A percentile compares a stretch with the other conserved stretches of the same genome.
phyloP scores from a whole-genome alignment of 257 asterid species.

The Lycium barbarum region DNA sequence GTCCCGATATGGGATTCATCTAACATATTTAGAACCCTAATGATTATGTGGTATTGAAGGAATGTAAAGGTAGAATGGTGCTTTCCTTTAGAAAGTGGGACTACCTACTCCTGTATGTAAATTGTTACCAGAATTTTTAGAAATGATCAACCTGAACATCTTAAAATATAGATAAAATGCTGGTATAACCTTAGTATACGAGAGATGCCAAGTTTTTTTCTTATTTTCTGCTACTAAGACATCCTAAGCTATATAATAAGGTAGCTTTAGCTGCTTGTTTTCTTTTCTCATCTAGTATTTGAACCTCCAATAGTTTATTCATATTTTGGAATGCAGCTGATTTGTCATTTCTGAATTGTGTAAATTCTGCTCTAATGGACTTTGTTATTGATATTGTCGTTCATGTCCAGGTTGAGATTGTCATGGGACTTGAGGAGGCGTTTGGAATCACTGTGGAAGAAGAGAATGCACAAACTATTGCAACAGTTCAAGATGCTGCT shows the following conservation, averaged over 20 bases:
- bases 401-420: conserved; percentile 71
- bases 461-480: conserved; percentile 84
- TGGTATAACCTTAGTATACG: background rate
- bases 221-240: background rate
- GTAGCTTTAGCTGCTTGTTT: background rate
- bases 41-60: background rate
- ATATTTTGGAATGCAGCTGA: background rate
- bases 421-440: conserved; percentile 96
- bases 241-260: background rate
- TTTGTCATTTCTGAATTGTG: background rate
- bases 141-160: background rate
- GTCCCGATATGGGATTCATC: background rate
- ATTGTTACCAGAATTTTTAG: background rate
- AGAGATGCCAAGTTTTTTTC: background rate
- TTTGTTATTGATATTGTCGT: background rate
- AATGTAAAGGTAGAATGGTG: background rate
- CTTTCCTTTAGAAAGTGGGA: background rate
- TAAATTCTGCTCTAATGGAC: background rate
- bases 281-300: background rate
- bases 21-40: background rate
- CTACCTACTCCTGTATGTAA: background rate
- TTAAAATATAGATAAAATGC: background rate
- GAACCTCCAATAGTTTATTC: background rate
- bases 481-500: conserved; percentile 92
- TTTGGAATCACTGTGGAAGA: conserved; percentile 89